These are phyloP conservation scores for Tetrahymena malaccensis DNA, from an alignment of 73 alveolate genomes.

Conservation along the genomic window DNA sequence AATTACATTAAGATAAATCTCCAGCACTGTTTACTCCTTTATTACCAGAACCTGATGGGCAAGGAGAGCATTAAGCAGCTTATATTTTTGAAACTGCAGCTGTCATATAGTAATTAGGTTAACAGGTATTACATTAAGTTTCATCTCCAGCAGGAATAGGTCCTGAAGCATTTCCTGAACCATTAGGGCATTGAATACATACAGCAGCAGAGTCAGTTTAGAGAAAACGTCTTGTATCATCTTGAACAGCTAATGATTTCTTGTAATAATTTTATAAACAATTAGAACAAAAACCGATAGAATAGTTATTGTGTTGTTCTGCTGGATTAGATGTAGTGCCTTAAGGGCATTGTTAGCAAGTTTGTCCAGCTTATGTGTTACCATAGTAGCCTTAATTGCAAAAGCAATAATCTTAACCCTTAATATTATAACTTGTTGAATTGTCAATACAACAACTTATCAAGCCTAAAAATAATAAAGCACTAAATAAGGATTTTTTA, in stretches of 20 bases:
- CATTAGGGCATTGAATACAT: neutral
- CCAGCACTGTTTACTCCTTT: neutral
- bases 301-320: too few relatives aligned
- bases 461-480: too few relatives aligned
- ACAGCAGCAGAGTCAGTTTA: neutral
- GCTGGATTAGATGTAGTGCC: too few relatives aligned
- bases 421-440: too few relatives aligned
- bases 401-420: too few relatives aligned
- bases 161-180: neutral
- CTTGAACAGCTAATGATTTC: neutral
- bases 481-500: too few relatives aligned
- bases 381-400: too few relatives aligned
- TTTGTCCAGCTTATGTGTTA: too few relatives aligned
- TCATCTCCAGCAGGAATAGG: neutral
- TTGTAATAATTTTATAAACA: neutral
- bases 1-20: neutral
- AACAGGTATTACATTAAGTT: neutral
- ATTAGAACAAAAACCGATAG: too few relatives aligned
- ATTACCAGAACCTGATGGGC: neutral
- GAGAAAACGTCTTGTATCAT: neutral
- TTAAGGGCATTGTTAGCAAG: too few relatives aligned
- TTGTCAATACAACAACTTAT: too few relatives aligned
- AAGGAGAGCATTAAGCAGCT: neutral
- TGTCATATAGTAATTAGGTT: neutral
- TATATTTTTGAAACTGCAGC: neutral